phyloP scores from a whole-genome alignment of 768 basidiomycete genomes.

The Lactarius tabidus region DNA sequence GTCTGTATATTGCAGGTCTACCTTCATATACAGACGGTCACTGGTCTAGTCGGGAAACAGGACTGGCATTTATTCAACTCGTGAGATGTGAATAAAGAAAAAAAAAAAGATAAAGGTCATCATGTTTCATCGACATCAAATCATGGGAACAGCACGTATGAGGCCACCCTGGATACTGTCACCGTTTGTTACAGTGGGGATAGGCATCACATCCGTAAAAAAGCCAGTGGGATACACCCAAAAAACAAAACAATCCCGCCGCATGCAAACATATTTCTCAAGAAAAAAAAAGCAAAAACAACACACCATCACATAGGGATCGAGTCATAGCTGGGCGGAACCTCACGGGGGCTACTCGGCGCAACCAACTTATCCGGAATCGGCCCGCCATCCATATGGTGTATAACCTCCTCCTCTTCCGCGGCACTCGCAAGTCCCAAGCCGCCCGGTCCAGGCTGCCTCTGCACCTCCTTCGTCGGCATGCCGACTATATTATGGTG shows the following conservation, averaged over 20 bases:
- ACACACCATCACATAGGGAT: conserved; percentile 22
- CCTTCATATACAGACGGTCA: no score
- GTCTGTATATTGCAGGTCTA: no score
- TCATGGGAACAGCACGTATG: no score
- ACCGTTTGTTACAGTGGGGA: background rate
- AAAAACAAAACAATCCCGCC: no score
- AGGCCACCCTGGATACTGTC: background rate
- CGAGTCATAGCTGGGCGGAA: conserved; percentile 34
- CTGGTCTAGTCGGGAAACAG: no score
- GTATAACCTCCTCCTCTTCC: conserved; percentile 26
- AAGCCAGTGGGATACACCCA: background rate
- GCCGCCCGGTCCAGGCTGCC: conserved; percentile 22
- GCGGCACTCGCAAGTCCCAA: conserved; percentile 29
- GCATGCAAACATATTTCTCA: no score
- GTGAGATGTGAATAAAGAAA: background rate
- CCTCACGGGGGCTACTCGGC: conserved; percentile 25
- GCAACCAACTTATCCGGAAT: conserved; percentile 8
- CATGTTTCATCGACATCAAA: background rate
- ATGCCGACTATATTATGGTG: background rate
- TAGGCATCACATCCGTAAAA: background rate
- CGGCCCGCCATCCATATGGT: conserved; percentile 33
- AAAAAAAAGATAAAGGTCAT: background rate
- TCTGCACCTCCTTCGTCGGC: conserved; percentile 30
- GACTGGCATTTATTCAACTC: background rate
- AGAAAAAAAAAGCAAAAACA: background rate